Evolutionary conservation across 345 rosid genomes (phyloP).

Genomic region (Raphanus raphanistrum): DNA sequence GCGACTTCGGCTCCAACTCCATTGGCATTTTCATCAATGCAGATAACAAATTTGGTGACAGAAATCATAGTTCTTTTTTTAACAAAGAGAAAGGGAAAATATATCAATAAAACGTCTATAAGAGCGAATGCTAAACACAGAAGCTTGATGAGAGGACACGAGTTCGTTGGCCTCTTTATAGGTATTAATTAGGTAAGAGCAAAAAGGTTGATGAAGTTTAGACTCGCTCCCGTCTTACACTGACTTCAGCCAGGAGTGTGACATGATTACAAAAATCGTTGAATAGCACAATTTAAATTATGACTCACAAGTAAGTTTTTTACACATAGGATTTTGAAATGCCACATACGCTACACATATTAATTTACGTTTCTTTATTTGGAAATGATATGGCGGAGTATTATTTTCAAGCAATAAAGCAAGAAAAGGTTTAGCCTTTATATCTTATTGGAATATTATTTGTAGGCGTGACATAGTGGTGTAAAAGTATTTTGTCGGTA

Average conservation of each 20-base stretch:
- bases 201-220: background rate
- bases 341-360: background rate
- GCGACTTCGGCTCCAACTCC: background rate
- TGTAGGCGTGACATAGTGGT: background rate
- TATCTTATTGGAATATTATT: slow-evolving; percentile 2
- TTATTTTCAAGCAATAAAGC: background rate
- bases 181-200: background rate
- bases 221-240: background rate
- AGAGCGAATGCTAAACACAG: background rate
- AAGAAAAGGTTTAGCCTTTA: background rate
- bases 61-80: background rate
- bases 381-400: background rate
- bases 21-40: background rate
- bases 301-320: background rate
- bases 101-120: background rate
- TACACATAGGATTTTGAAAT: slow-evolving; percentile 4
- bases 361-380: background rate
- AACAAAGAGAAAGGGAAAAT: background rate
- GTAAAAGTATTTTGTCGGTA: background rate
- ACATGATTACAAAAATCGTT: background rate
- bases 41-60: background rate
- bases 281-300: background rate
- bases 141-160: background rate
- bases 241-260: slow-evolving; percentile 22
- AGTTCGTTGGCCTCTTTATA: background rate